Evolutionary conservation across 306 rosid genomes (phyloP), one percentile per base, ranked within the genome.

Genomic region (Inga oerstediana): DNA sequence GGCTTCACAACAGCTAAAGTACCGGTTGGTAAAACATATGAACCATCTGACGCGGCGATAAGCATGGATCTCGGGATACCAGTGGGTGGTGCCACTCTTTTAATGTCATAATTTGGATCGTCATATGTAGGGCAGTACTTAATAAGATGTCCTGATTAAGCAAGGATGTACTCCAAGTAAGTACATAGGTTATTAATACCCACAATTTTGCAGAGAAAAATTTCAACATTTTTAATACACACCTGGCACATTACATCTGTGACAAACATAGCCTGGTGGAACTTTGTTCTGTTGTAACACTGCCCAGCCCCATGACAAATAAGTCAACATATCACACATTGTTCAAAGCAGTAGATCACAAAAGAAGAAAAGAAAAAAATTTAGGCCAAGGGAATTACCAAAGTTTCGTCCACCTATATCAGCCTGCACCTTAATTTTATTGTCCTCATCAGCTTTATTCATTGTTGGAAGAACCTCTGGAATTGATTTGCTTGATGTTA

Each of bases 241-340:
- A 96, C 99, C 99, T 54, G 99, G 92, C 84, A 89, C 91, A 83
- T 94, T 96, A 86, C 99, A 96, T 82, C 98, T 90, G 80, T 92
- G 98, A 84, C 99, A 94, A 59, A 96, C 84, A 84, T 96, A 96
- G 82, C 99, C 99, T 67, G 85, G 99, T 48, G 99, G 99, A 84
- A 97, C 98, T 49, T 97, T 96, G 87, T 91, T 96, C 87, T 92
- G 86, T 91, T 92, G 97, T 73, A 96, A 76, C 56, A 97, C 97
- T 91, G 84, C 90, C 78, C 79, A 79, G 73, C 88, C 59, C 58
- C 46, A 44, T 43, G 77, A 79, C 79, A 81, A 61, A 71, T 7
- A 27, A 39, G 39, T 75, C 52, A 74, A 58, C 79, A 35, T 84
- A 35, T 84, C 71, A 85, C 84, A 82, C 84, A 82, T 17, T 4